phyloP scores from a whole-genome alignment of 352 stramenopile genomes.

The Pythium biforme region DNA sequence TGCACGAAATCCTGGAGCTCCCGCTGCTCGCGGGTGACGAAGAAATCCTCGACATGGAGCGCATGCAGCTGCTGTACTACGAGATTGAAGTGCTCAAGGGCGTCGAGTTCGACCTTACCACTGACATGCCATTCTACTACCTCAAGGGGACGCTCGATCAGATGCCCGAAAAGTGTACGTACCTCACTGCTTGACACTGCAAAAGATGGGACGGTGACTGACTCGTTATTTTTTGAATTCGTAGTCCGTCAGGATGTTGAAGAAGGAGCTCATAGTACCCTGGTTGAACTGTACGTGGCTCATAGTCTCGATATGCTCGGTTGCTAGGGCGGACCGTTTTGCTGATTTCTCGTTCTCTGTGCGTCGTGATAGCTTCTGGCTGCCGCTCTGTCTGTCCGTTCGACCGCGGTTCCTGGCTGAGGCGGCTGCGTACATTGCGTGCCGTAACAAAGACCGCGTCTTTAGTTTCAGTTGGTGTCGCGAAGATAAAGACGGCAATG shows the following conservation, averaged over 20 bases:
- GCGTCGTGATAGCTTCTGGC: conserved; percentile 51
- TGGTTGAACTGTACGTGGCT: conserved; percentile 60
- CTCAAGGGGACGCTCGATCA: conserved; percentile 56
- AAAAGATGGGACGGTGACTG: neutral
- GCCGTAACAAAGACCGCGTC: conserved; percentile 66
- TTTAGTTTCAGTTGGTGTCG: conserved; percentile 82
- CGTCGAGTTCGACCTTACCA: conserved; percentile 80
- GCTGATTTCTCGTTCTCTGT: neutral
- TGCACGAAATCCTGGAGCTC: conserved; percentile 82
- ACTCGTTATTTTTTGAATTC: neutral
- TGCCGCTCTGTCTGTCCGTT: conserved; percentile 57
- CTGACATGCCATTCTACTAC: conserved; percentile 75
- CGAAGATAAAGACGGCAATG: conserved; percentile 38
- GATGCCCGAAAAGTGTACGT: conserved; percentile 77
- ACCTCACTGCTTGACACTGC: too few species aligned
- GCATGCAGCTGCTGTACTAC: conserved; percentile 82
- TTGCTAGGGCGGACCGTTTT: neutral
- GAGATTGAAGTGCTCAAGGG: conserved; percentile 83
- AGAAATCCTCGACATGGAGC: conserved; percentile 84
- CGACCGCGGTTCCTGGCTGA: conserved; percentile 61
- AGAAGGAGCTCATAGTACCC: conserved; percentile 46
- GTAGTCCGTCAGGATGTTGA: conserved; percentile 51
- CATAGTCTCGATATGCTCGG: neutral
- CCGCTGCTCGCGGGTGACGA: conserved; percentile 71
- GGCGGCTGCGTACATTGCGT: conserved; percentile 74